Evolutionary conservation across 345 rosid genomes (phyloP).

Genomic region (Cardamine occulta): DNA sequence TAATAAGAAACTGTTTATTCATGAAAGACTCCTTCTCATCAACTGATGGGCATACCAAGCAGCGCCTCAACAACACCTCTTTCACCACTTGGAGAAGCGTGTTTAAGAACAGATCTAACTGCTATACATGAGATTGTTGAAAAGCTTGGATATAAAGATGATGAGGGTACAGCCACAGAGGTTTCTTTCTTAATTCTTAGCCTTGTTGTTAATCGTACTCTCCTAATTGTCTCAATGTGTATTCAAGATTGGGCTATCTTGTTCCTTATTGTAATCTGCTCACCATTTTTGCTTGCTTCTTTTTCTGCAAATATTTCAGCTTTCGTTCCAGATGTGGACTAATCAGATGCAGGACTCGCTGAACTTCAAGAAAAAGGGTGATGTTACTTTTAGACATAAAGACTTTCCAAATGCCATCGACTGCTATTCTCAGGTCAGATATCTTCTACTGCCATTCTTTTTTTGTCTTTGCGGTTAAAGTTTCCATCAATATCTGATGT

Average conservation of each 20-base stretch:
- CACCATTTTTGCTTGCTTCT: background rate
- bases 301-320: slow-evolving; percentile 54
- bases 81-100: slow-evolving; percentile 94
- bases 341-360: slow-evolving; percentile 92
- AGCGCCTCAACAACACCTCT: slow-evolving; percentile 58
- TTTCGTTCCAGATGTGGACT: slow-evolving; percentile 98
- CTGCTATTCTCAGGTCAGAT: slow-evolving; percentile 76
- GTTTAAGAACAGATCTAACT: slow-evolving; percentile 78
- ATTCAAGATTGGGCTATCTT: background rate
- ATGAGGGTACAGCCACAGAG: slow-evolving; percentile 90
- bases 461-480: background rate
- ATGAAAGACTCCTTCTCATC: slow-evolving; percentile 82
- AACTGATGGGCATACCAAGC: slow-evolving; percentile 80
- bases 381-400: slow-evolving; percentile 80
- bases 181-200: slow-evolving; percentile 43
- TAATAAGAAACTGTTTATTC: slow-evolving; percentile 28
- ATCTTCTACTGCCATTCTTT: slow-evolving; percentile 5
- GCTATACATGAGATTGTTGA: slow-evolving; percentile 82
- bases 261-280: slow-evolving; percentile 9
- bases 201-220: slow-evolving; percentile 1
- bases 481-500: slow-evolving; percentile 2
- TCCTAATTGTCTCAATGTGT: slow-evolving; percentile 10
- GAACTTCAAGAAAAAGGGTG: slow-evolving; percentile 87
- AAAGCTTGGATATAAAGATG: slow-evolving; percentile 78
- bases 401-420: slow-evolving; percentile 69